phyloP scores from a whole-genome alignment of 78 protist species.

The Capsaspora owczarzaki region DNA sequence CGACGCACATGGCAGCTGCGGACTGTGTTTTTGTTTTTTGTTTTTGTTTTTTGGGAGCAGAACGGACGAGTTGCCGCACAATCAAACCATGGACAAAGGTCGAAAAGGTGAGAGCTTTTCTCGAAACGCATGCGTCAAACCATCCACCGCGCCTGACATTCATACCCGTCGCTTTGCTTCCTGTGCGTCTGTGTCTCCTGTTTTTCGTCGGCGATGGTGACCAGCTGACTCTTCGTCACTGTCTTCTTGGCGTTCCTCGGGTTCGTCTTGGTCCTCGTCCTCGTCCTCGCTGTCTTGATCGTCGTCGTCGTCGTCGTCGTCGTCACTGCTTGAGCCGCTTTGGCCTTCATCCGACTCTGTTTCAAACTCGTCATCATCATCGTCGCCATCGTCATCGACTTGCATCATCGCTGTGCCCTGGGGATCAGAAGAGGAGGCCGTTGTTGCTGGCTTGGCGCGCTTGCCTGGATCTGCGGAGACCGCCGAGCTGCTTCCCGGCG shows the following conservation, averaged over 20 bases:
- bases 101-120: too few relatives aligned
- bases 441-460: too few relatives aligned
- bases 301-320: neutral
- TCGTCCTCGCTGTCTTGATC: neutral
- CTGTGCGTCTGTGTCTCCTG: too few relatives aligned
- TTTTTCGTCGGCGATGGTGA: too few relatives aligned
- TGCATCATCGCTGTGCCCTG: too few relatives aligned
- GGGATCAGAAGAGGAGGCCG: too few relatives aligned
- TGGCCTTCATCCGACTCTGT: neutral
- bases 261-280: neutral
- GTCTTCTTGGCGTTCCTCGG: neutral
- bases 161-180: neutral
- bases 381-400: neutral
- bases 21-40: neutral
- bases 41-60: neutral
- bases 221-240: too few relatives aligned
- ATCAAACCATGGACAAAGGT: too few relatives aligned
- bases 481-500: too few relatives aligned
- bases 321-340: neutral
- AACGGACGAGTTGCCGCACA: neutral
- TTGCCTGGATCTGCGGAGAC: too few relatives aligned
- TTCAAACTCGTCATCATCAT: neutral
- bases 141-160: neutral
- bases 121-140: neutral
- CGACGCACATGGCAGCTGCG: slow-evolving; percentile 49